Evolutionary conservation across 2,329 filamentous ascomycete species (phyloP).

Genomic region (Exophiala bonariae): DNA sequence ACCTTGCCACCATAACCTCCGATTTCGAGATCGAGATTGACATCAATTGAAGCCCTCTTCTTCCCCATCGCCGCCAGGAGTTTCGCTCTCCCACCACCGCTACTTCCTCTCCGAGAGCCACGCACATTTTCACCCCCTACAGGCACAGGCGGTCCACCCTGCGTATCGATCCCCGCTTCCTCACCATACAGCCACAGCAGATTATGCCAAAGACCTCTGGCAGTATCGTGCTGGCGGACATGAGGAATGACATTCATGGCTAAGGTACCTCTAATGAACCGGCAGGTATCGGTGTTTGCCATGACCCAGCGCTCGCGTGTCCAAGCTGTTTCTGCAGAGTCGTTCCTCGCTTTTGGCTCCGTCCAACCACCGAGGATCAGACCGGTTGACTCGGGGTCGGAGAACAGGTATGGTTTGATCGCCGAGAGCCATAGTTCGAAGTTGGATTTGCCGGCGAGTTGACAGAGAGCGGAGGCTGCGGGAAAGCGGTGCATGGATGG

Average conservation of each 20-base stretch:
- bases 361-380: conserved; percentile 20
- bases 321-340: background rate
- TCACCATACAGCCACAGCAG: conserved; percentile 23
- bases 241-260: conserved; percentile 17
- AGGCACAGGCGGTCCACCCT: conserved; percentile 14
- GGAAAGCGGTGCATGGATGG: conserved; percentile 4
- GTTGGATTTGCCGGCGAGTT: conserved; percentile 20
- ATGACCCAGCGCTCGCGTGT: conserved; percentile 16
- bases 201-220: conserved; percentile 19
- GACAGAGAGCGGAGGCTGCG: conserved; percentile 3
- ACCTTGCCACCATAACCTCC: background rate
- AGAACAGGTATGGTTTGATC: conserved; percentile 19
- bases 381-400: conserved; percentile 8
- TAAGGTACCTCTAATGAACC: conserved; percentile 20
- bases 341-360: conserved; percentile 7
- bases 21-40: conserved; percentile 8
- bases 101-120: too few relatives aligned
- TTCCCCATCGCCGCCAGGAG: too few relatives aligned
- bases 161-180: conserved; percentile 17
- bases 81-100: too few relatives aligned
- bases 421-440: conserved; percentile 17
- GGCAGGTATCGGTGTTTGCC: conserved; percentile 15
- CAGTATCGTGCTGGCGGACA: conserved; percentile 18
- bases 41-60: conserved; percentile 2
- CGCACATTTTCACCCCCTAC: too few relatives aligned